phyloP scores from a whole-genome alignment of 148 eudicot genomes.

The Chenopodium quinoa region DNA sequence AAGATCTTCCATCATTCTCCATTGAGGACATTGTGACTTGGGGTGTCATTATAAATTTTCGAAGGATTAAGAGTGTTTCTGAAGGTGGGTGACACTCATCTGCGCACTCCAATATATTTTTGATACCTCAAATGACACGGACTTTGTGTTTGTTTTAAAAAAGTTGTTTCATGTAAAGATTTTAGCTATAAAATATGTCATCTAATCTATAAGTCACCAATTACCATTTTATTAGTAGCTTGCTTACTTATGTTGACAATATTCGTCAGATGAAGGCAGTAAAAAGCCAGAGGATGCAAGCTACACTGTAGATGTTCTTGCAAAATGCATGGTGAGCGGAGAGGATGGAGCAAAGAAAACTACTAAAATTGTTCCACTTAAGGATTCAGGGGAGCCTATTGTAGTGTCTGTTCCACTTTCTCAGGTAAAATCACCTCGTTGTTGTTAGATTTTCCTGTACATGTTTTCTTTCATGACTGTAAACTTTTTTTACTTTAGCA shows the following conservation, averaged over 20 bases:
- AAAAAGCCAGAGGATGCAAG: slow-evolving; percentile 79
- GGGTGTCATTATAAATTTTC: slow-evolving; percentile 93
- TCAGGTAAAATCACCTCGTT: slow-evolving; percentile 53
- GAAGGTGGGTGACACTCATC: slow-evolving; percentile 49
- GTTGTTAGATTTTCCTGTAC: background rate
- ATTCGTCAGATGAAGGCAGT: slow-evolving; percentile 55
- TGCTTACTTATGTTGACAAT: slow-evolving; percentile 5
- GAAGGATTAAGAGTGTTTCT: slow-evolving; percentile 54
- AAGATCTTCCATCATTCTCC: slow-evolving; percentile 49
- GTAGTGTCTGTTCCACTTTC: slow-evolving; percentile 84
- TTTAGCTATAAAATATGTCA: too few species aligned
- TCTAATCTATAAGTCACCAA: background rate
- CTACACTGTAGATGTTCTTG: slow-evolving; percentile 79
- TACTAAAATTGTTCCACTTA: slow-evolving; percentile 67
- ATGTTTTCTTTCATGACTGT: background rate
- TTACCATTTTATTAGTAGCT: background rate
- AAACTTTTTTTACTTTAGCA: background rate
- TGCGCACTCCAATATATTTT: too few species aligned
- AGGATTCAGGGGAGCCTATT: slow-evolving; percentile 78
- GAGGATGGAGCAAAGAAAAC: slow-evolving; percentile 58
- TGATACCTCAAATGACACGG: too few species aligned
- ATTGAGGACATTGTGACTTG: slow-evolving; percentile 72
- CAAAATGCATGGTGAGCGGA: slow-evolving; percentile 69
- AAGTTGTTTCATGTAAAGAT: too few species aligned
- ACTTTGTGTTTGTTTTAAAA: too few species aligned